A percentile compares a stretch with the other conserved stretches of the same genome.
Evolutionary conservation across 2,329 filamentous ascomycete genomes (phyloP).

Genomic region (Fusarium chlamydosporum): DNA sequence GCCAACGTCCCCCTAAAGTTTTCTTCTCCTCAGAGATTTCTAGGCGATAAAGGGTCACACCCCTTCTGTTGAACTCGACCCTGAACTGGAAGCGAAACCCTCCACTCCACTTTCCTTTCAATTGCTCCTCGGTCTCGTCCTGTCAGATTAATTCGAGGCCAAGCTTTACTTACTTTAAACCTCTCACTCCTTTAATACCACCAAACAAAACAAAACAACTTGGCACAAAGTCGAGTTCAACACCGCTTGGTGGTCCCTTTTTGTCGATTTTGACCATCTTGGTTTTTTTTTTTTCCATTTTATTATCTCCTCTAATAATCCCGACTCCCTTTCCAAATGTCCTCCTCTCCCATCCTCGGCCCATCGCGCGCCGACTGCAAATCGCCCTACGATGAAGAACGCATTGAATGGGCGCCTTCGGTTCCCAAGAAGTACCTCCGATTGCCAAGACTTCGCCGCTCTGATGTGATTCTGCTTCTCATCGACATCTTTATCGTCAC

Average conservation of each 20-base stretch:
- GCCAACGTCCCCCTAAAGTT: constrained; percentile 15
- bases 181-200: constrained; percentile 17
- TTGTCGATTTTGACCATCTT: background rate
- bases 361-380: constrained; percentile 23
- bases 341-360: constrained; percentile 31
- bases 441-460: constrained; percentile 41
- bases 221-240: constrained; percentile 3
- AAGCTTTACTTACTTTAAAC: constrained; percentile 17
- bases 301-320: constrained; percentile 1
- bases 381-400: constrained; percentile 48
- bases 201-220: constrained; percentile 8
- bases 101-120: constrained; percentile 4
- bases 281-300: background rate
- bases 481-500: constrained; percentile 74
- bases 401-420: constrained; percentile 45
- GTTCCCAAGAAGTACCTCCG: constrained; percentile 47
- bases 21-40: constrained; percentile 10
- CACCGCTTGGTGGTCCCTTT: constrained; percentile 10
- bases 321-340: constrained; percentile 10
- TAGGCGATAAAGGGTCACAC: constrained; percentile 31
- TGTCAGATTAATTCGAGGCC: constrained; percentile 23
- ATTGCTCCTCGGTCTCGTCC: background rate
- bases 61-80: constrained; percentile 9
- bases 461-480: constrained; percentile 70
- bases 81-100: background rate